Base-by-base conservation (phyloP, 805 yeast species). In the Yamadazyma scolyti region DNA sequence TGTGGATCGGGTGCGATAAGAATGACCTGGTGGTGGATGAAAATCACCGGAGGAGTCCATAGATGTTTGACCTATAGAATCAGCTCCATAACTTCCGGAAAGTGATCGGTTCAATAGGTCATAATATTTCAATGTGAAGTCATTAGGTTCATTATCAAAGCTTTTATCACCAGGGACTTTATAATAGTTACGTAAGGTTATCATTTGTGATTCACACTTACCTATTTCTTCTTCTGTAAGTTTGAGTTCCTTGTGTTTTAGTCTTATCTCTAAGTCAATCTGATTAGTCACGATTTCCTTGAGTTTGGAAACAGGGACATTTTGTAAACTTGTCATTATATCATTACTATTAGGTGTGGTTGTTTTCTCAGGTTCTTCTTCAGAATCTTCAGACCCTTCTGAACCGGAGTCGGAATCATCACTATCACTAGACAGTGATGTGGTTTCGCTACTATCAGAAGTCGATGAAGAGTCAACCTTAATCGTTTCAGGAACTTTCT, bases 121-220 rank as follows among this genome's bases (percentile, higher is more conserved):
- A 30, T 56, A 58, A 43, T 72, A 72, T 28, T 62, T 65, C 28
- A 55, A 42, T 0, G 74, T 66, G 40, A 67, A 59, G 27, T 67
- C 73, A 30, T 53, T 61, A 9, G 75, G 70, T 46, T 69, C 76
- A 30, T 53, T 54, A 23, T 56, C 59, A 34, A 69, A 49, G 27
- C 67, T 50, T 19, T 56, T 47, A 30, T 61, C 55, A 19, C 66
- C 48, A 4, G 71, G 66, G 6, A 67, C 52, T 25, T 69, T 61
- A 33, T 65, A 66, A 34, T 60, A 62, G 30, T 67, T 68, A 31
- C 76, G 59, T 37, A 79, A 44, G 2, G 75, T 61, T 8, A 70
- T 56, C 65, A 79, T 57, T 40, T 77, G 79, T 1, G 79, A 65
- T 46, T 77, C 79, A 20, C 78, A 73, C 40, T 74, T 74, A 9